Conservation (phyloP, 2,329 filamentous ascomycete species). For the Cercospora brassicicola region DNA sequence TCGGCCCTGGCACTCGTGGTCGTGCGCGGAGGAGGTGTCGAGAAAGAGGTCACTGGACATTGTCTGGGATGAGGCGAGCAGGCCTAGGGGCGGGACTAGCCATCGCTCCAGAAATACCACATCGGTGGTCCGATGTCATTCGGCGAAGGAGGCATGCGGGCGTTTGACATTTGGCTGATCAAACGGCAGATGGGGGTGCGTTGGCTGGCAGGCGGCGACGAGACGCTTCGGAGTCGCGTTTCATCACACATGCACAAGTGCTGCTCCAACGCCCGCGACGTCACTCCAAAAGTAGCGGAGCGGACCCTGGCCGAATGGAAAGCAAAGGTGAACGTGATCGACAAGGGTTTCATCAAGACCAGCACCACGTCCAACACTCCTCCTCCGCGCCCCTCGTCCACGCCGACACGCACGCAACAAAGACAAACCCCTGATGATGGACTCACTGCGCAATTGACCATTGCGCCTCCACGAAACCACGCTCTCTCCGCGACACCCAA, state of each 20-base stretch:
- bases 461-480: not conserved
- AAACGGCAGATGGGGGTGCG: not conserved
- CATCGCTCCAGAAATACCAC: not conserved
- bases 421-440: not conserved
- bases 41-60: not conserved
- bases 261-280: not conserved
- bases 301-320: not conserved
- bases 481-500: not conserved
- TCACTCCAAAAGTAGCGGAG: not conserved
- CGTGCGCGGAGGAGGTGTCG: not conserved
- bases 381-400: not conserved
- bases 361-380: not conserved
- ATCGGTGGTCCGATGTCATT: not conserved
- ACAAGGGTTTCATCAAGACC: not conserved
- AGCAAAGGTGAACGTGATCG: not conserved
- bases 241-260: not conserved
- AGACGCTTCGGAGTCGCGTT: not conserved
- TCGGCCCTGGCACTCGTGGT: not conserved
- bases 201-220: not conserved
- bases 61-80: not conserved
- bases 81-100: not conserved
- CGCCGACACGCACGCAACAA: not conserved
- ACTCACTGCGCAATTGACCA: not conserved
- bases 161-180: not conserved
- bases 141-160: not conserved